These are phyloP conservation scores for Phlebiopsis gigantea DNA, from an alignment of 768 basidiomycete genomes.

Conservation along the genomic window DNA sequence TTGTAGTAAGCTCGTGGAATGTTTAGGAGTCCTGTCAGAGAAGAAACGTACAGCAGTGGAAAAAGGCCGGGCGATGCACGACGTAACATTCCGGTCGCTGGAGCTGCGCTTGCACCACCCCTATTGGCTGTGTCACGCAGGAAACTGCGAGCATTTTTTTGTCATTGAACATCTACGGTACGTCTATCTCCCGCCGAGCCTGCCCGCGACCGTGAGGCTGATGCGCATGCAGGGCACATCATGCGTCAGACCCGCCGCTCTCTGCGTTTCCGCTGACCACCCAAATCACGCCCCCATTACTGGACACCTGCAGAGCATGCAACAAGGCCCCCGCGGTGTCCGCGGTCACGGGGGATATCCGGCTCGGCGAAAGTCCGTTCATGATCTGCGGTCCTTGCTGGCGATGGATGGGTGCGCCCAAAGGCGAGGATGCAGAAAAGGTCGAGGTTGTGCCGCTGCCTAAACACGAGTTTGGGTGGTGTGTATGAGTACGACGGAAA, in stretches of 20 bases:
- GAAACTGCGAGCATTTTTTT: conserved; percentile 79
- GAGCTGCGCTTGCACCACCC: conserved; percentile 64
- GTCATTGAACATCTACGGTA: conserved; percentile 72
- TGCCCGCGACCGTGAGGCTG: background rate
- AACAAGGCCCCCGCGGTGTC: conserved; percentile 63
- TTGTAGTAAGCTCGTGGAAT: conserved; percentile 42
- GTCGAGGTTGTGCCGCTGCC: conserved; percentile 53
- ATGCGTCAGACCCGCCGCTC: conserved; percentile 48
- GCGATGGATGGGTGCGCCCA: conserved; percentile 57
- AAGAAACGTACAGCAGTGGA: conserved; percentile 27
- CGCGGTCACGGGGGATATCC: conserved; percentile 63
- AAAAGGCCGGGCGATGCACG: conserved; percentile 38
- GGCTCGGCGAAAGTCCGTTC: conserved; percentile 76
- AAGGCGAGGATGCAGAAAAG: conserved; percentile 29
- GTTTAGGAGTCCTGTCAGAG: conserved; percentile 30
- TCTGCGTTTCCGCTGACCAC: conserved; percentile 64
- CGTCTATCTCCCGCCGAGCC: conserved; percentile 6
- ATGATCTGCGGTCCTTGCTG: conserved; percentile 71
- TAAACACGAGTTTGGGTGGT: conserved; percentile 36
- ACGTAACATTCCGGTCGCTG: conserved; percentile 49
- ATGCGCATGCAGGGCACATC: conserved; percentile 42
- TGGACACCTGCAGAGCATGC: conserved; percentile 66
- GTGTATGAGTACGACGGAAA: conserved; percentile 1
- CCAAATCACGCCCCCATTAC: conserved; percentile 55
- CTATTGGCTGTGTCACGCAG: conserved; percentile 78